A percentile compares a stretch with the other conserved stretches of the same genome.
Evolutionary conservation across 129 eudicot genomes (phyloP).

Genomic region (Saussurea involucrata): DNA sequence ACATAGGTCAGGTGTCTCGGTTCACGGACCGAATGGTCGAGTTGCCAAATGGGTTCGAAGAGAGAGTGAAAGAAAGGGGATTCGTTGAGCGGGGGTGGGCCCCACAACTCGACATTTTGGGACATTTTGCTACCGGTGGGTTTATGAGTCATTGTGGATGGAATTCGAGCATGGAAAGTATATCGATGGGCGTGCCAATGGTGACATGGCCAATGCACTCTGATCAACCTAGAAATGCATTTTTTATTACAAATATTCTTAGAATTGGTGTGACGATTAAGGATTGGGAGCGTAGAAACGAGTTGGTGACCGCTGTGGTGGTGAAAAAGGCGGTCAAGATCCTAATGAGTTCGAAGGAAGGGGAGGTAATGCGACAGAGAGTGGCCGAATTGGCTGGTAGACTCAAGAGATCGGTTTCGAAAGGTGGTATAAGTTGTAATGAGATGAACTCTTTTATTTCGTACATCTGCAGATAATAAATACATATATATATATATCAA

Average conservation of each 20-base stretch:
- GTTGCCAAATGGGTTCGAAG: conserved; percentile 5
- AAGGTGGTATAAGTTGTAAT: conserved; percentile 5
- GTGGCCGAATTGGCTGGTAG: not conserved
- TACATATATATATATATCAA: too few relatives aligned
- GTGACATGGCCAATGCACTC: conserved; percentile 7
- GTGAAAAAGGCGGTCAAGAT: not conserved
- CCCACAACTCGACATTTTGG: not conserved
- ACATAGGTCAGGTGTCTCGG: conserved; percentile 2
- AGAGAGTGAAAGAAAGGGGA: conserved; percentile 2
- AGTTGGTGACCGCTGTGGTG: not conserved
- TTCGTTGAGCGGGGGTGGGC: conserved; percentile 1
- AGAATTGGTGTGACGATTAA: not conserved
- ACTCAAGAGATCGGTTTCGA: not conserved
- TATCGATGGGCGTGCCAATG: conserved; percentile 8
- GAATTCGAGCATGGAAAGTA: conserved; percentile 3
- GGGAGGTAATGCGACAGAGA: not conserved
- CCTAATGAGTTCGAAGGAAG: not conserved
- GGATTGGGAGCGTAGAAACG: conserved; percentile 6
- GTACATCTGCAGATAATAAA: conserved; percentile 7
- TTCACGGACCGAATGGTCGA: not conserved
- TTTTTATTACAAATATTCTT: not conserved
- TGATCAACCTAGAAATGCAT: not conserved
- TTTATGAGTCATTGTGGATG: conserved; percentile 11
- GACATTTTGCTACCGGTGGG: not conserved
- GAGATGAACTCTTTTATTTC: conserved; percentile 43